Evolutionary conservation across 306 rosid species (phyloP).

Genomic region (Psophocarpus tetragonolobus): DNA sequence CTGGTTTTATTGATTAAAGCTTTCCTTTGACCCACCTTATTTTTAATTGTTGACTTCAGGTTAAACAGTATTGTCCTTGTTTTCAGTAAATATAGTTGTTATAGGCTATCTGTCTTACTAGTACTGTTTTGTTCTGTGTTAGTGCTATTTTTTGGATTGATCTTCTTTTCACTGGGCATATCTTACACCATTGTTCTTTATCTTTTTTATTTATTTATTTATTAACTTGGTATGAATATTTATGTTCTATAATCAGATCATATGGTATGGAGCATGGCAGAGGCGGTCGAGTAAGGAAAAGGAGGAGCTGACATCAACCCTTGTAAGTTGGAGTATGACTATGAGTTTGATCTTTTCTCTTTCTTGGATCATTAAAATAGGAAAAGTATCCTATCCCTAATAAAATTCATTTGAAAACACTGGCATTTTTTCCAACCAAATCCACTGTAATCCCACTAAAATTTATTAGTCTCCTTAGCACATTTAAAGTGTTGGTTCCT

Average conservation of each 20-base stretch:
- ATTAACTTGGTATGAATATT: not conserved
- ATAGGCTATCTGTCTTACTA: not conserved
- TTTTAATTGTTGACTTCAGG: not conserved
- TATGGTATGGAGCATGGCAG: conserved; percentile 91
- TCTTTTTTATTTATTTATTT: not conserved
- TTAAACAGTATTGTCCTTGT: not conserved
- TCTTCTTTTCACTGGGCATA: not conserved
- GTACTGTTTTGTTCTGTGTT: not conserved
- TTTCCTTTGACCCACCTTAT: not conserved
- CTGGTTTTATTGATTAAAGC: not conserved
- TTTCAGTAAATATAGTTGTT: not conserved
- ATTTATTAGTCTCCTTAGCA: not conserved
- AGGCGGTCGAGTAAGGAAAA: conserved; percentile 58
- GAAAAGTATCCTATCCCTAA: not conserved
- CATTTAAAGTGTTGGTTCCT: not conserved
- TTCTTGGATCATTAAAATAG: not conserved
- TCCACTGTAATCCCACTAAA: not conserved
- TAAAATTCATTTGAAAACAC: not conserved
- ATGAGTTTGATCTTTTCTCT: not conserved
- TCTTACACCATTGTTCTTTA: not conserved
- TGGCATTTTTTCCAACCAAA: not conserved
- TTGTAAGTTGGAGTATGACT: conserved; percentile 53
- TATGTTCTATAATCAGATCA: conserved; percentile 54
- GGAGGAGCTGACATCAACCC: conserved; percentile 48
- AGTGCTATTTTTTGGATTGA: not conserved